Base-by-base conservation (phyloP, 257 asterid genomes). In the Linderniella brevidens region DNA sequence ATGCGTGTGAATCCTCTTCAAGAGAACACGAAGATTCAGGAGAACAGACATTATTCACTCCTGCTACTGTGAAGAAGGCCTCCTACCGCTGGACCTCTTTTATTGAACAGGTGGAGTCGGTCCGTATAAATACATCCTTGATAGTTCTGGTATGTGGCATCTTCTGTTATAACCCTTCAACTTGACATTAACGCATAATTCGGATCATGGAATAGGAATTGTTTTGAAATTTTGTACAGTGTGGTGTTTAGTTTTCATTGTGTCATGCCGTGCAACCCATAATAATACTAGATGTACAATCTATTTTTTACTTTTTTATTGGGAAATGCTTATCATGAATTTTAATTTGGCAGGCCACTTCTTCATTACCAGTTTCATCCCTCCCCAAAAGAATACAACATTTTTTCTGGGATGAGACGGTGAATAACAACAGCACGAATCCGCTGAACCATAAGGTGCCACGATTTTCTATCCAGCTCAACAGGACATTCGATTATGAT, bases 61-160 rank as follows among this genome's bases (percentile, higher is more conserved):
- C 66, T 49, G 41, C 64, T 66, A 59, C 61, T 57, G 65, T 48
- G 19, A 71, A 52, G 57, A 73, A 59, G 62, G 75, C 68, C 19
- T 79, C 99, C 0, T 77, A 72, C 63, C 77, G 85, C 48, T 90
- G 96, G 96, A 79, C 71, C 77, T 75, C 79, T 40, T 85, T 90
- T 56, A 53, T 75, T 35, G 92, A 85, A 77, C 93, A 79, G 75
- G 82, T 79, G 61, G 93, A 85, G 64, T 73, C 94, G 37, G 64
- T 79, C 42, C 65, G 86, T 18, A 70, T 79, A 41, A 64, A 68
- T 64, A 57, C 92, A 64, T 68, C 93, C 62, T 57, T 82, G 84
- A 81, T 70, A 65, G 71, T 90, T 67, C 75, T 85, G 92, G 99
- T 90, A 79, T 19, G 93, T 9, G 19, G 36, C 32, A 3, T 46